These are phyloP conservation scores for Herpetomonas tarakana DNA, from an alignment of 208 protist species.

Conservation along the genomic window DNA sequence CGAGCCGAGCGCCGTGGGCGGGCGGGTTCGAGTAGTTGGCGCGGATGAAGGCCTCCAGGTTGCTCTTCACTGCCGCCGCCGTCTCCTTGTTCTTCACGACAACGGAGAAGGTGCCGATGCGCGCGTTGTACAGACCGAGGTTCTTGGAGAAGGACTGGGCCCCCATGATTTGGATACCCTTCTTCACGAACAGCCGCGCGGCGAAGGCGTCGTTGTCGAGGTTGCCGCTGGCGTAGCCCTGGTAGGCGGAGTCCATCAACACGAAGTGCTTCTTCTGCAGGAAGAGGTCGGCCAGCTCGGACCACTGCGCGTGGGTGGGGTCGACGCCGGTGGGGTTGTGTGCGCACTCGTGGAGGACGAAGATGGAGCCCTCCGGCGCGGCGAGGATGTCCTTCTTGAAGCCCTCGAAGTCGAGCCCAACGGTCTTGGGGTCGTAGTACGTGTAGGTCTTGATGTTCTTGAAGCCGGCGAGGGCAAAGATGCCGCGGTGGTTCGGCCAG, in stretches of 20 bases:
- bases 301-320: conserved; percentile 95
- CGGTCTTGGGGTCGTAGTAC: conserved; percentile 75
- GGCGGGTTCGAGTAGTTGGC: conserved; percentile 96
- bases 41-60: conserved; percentile 87
- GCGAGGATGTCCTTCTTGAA: conserved; percentile 65
- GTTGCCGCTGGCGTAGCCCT: conserved; percentile 96
- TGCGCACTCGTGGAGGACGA: conserved; percentile 97
- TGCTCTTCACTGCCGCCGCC: conserved; percentile 71
- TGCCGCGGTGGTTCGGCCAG: conserved; percentile 83
- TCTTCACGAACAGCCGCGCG: conserved; percentile 64
- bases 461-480: conserved; percentile 59
- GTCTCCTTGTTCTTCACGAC: conserved; percentile 40
- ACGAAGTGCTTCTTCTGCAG: conserved; percentile 80
- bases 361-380: conserved; percentile 84
- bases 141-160: conserved; percentile 98
- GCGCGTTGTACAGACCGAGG: conserved; percentile 97
- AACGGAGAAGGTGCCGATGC: conserved; percentile 90
- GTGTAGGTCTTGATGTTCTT: conserved; percentile 61
- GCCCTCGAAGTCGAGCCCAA: conserved; percentile 83
- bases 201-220: conserved; percentile 93
- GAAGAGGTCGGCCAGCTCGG: conserved; percentile 88
- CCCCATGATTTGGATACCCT: conserved; percentile 85
- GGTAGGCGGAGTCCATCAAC: conserved; percentile 97
- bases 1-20: conserved; percentile 94
- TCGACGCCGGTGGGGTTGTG: conserved; percentile 99